Conservation (phyloP, 2,329 filamentous ascomycete species). For the Fusarium sterilihyphosum region DNA sequence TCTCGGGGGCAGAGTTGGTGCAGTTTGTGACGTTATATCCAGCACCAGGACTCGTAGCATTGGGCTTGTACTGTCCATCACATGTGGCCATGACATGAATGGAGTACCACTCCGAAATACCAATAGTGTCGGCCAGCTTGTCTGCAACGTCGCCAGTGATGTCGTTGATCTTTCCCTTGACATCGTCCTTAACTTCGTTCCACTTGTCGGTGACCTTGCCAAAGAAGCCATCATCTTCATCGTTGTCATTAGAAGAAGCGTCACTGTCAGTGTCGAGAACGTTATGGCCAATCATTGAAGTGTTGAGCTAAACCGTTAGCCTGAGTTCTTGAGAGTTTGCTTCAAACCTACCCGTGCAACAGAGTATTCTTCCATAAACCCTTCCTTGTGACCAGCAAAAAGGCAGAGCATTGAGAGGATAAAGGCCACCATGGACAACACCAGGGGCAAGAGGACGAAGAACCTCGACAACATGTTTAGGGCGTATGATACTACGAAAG, state of each 20-base stretch:
- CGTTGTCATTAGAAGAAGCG: conserved; percentile 39
- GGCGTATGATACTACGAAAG: background rate
- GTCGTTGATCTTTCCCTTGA: conserved; percentile 52
- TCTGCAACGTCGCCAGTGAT: conserved; percentile 53
- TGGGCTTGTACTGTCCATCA: conserved; percentile 57
- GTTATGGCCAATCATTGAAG: conserved; percentile 51
- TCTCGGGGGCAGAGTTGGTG: conserved; percentile 51
- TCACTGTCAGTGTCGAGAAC: conserved; percentile 40
- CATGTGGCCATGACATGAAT: conserved; percentile 60
- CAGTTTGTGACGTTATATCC: conserved; percentile 58
- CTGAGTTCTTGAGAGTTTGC: no score
- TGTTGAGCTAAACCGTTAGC: conserved; percentile 48
- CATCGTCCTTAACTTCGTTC: conserved; percentile 47
- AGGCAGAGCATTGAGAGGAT: conserved; percentile 53
- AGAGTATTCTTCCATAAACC: conserved; percentile 57
- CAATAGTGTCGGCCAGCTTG: conserved; percentile 54
- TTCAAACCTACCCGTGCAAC: conserved; percentile 49
- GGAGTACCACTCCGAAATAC: conserved; percentile 63
- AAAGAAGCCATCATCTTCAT: conserved; percentile 43
- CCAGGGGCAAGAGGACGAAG: conserved; percentile 49
- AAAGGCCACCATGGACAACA: conserved; percentile 51
- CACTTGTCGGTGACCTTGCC: conserved; percentile 44
- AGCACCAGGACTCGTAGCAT: conserved; percentile 50
- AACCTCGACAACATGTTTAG: conserved; percentile 42
- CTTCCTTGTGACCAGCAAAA: conserved; percentile 53